Evolutionary conservation across 305 asterid genomes (phyloP).

Genomic region (Fraxinus angustifolia): DNA sequence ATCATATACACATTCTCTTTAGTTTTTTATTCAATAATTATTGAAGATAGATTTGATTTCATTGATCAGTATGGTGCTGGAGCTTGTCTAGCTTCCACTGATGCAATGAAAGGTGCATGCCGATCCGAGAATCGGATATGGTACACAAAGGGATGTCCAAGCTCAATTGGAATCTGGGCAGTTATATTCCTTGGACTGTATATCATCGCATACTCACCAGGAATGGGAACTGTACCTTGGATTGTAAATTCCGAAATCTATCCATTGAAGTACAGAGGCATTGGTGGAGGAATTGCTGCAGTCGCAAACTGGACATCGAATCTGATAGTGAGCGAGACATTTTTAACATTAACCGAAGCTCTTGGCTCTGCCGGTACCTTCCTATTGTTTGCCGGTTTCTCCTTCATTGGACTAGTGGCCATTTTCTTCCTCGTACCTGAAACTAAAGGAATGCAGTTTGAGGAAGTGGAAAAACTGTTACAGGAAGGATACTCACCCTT

Average conservation of each 20-base stretch:
- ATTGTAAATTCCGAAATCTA: slow-evolving; percentile 70
- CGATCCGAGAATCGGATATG: slow-evolving; percentile 41
- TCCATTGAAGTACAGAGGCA: slow-evolving; percentile 60
- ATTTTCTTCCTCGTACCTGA: slow-evolving; percentile 69
- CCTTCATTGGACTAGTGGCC: slow-evolving; percentile 41
- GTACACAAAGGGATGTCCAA: slow-evolving; percentile 71
- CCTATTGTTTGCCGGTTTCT: slow-evolving; percentile 63
- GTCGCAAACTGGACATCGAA: slow-evolving; percentile 68
- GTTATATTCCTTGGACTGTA: slow-evolving; percentile 48
- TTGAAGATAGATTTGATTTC: neutral
- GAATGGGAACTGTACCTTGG: slow-evolving; percentile 84
- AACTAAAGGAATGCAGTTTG: slow-evolving; percentile 65
- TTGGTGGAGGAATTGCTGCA: slow-evolving; percentile 74
- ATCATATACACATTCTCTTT: neutral
- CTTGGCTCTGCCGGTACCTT: slow-evolving; percentile 65
- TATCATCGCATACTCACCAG: slow-evolving; percentile 63
- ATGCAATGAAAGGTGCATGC: slow-evolving; percentile 37
- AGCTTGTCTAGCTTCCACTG: slow-evolving; percentile 45
- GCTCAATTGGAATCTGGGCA: slow-evolving; percentile 57
- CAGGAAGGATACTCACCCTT: slow-evolving; percentile 53
- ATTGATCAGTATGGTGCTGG: slow-evolving; percentile 45
- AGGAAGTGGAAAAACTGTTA: slow-evolving; percentile 59
- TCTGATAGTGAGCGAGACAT: slow-evolving; percentile 55
- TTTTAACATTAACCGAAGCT: slow-evolving; percentile 55
- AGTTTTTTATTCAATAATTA: neutral